phyloP scores from a whole-genome alignment of 139 green algal genomes.

The Chlamydomonas sp. region DNA sequence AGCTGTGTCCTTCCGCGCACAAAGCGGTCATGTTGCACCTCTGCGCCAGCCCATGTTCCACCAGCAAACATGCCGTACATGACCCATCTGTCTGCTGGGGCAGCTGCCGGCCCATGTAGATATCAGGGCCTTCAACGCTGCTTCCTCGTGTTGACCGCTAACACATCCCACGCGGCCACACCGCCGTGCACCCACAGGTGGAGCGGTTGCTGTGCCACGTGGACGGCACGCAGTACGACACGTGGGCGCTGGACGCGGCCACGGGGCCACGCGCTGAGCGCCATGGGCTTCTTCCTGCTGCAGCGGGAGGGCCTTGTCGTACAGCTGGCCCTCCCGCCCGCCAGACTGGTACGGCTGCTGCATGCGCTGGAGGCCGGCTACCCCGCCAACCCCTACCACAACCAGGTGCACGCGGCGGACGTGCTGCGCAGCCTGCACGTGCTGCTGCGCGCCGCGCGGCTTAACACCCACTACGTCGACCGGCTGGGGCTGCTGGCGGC shows the following conservation, averaged over 20 bases:
- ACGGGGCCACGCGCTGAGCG: constrained; percentile 47
- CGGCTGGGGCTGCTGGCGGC: constrained; percentile 14
- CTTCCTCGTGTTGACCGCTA: too few species aligned
- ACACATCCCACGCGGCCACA: too few species aligned
- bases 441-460: constrained; percentile 38
- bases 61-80: too few species aligned
- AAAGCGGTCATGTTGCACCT: too few species aligned
- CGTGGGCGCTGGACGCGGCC: constrained; percentile 43
- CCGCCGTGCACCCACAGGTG: background rate
- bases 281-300: constrained; percentile 46
- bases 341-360: constrained; percentile 30
- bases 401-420: constrained; percentile 57
- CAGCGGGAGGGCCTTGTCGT: constrained; percentile 16
- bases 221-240: constrained; percentile 55
- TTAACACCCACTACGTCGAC: background rate
- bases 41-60: too few species aligned
- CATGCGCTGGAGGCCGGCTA: constrained; percentile 46
- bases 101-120: too few species aligned
- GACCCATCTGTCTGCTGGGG: too few species aligned
- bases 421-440: constrained; percentile 57
- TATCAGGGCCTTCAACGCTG: too few species aligned
- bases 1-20: too few species aligned
- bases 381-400: constrained; percentile 60
- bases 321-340: background rate
- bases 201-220: constrained; percentile 15